phyloP scores from a whole-genome alignment of 768 basidiomycete species.

The Inosperma sp. region DNA sequence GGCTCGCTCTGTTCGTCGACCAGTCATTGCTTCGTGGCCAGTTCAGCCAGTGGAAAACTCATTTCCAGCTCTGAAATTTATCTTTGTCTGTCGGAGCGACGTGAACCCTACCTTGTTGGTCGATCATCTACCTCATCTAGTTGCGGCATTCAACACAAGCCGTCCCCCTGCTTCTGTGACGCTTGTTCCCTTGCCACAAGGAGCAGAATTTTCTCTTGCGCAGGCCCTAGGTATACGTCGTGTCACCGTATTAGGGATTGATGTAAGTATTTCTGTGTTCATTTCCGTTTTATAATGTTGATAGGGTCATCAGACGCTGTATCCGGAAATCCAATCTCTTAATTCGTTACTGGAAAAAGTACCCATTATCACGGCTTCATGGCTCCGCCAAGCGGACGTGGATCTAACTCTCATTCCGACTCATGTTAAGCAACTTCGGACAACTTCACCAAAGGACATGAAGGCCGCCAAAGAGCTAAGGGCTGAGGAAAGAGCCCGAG shows the following conservation, averaged over 20 bases:
- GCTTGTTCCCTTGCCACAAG: conserved; percentile 61
- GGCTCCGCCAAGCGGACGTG: conserved; percentile 42
- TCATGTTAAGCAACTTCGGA: conserved; percentile 76
- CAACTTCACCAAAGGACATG: conserved; percentile 77
- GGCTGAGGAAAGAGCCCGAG: conserved; percentile 42
- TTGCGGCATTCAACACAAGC: conserved; percentile 69
- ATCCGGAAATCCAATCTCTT: conserved; percentile 10
- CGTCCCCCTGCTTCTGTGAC: conserved; percentile 37
- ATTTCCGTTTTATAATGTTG: neutral
- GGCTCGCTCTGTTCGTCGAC: conserved; percentile 31
- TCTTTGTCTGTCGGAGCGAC: conserved; percentile 74
- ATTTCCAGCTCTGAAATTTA: conserved; percentile 30
- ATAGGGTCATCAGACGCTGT: conserved; percentile 11
- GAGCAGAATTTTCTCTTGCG: conserved; percentile 59
- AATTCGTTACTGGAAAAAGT: conserved; percentile 43
- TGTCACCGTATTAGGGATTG: conserved; percentile 60
- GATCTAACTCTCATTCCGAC: conserved; percentile 51
- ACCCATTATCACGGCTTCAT: conserved; percentile 58
- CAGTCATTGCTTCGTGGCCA: conserved; percentile 17
- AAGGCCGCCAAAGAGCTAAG: conserved; percentile 60
- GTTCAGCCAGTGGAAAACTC: conserved; percentile 11
- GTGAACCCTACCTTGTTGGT: conserved; percentile 68
- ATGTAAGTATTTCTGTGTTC: conserved; percentile 41
- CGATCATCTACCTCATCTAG: conserved; percentile 70
- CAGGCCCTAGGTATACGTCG: conserved; percentile 61